Base-by-base conservation (phyloP, 306 rosid genomes). In the Styphnolobium japonicum region DNA sequence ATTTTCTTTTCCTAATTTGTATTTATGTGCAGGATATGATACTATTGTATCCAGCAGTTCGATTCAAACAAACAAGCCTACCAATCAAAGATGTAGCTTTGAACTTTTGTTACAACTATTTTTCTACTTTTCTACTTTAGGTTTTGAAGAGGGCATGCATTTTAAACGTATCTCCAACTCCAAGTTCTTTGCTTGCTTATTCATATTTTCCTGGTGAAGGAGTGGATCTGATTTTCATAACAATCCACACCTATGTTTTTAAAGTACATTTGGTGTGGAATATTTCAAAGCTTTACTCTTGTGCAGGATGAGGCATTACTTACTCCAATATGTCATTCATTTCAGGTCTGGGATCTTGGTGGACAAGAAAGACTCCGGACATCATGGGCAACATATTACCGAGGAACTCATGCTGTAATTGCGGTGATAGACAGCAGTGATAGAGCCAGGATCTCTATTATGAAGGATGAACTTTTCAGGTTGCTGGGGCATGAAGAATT, bases 291-390 rank as follows among this genome's bases (percentile, higher is more conserved):
- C 36, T 67, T 40, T 6, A 34, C 61, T 68, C 48, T 29, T 61
- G 82, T 36, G 36, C 12, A 18, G 10, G 3, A 27, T 53, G 67
- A 74, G 18, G 12, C 67, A 37, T 82, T 69, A 45, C 67, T 51
- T 21, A 53, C 58, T 74, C 8, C 34, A 29, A 3, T 48, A 14
- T 70, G 22, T 57, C 65, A 49, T 85, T 72, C 6, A 19, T 80
- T 63, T 61, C 87, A 93, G 99, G 99, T 96, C 2, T 96, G 99
- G 98, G 98, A 96, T 91, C 97, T 96, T 10, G 99, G 99, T 0
- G 98, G 98, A 52, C 99, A 96, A 87, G 99, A 96, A 46, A 93
- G 97, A 78, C 93, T 93, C 23, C 88, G 99, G 75, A 93, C 98
- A 56, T 96, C 99, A 31, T 93, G 99, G 99, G 98, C 99, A 36